Base-by-base conservation (phyloP, 1,284 basidiomycete species). In the Trichosporon sp. region DNA sequence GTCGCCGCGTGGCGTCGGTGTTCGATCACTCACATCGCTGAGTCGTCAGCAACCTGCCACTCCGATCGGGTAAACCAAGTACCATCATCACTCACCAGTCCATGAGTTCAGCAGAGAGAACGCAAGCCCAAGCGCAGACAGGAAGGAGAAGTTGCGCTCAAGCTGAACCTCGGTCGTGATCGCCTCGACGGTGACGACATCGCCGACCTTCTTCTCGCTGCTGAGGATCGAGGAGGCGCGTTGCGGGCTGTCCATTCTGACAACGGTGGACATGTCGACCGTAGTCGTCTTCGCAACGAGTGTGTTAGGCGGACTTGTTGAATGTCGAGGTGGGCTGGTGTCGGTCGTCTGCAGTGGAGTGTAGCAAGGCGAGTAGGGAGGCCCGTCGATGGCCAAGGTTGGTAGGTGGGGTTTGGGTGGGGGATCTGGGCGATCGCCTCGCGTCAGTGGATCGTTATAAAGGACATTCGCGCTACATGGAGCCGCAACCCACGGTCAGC, bases 91-190 rank as follows among this genome's bases (percentile, higher is more conserved):
- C 70, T 66, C 67, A 71, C 70, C 71, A 65, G 73, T 76, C 76
- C 76, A 75, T 6, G 65, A 68, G 56, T 76, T 76, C 11, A 76
- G 67, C 4, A 76, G 63, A 1, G 70, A 48, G 66, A 76, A 76
- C 5, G 73, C 76, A 31, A 76, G 56, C 10, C 74, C 74, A 3
- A 76, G 54, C 32, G 64, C 65, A 3, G 66, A 40, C n/a, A 76
- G 66, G 65, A 74, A 73, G 12, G 68, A 67, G 69, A 76, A 76
- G 43, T 71, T 73, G 32, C 76, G 70, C 59, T 75, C 73, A 35
- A 76, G 74, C 64, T 68, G 54, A 14, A 71, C 43, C 21, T 46
- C 65, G 32, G 46, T 43, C 11, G 59, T 37, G 51, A 66, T 37
- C 4, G n/a, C 46, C 16, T 51, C 32, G n/a, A 69, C 68, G 38